Base-by-base conservation (phyloP, 129 eudicot species). In the Apium graveolens region DNA sequence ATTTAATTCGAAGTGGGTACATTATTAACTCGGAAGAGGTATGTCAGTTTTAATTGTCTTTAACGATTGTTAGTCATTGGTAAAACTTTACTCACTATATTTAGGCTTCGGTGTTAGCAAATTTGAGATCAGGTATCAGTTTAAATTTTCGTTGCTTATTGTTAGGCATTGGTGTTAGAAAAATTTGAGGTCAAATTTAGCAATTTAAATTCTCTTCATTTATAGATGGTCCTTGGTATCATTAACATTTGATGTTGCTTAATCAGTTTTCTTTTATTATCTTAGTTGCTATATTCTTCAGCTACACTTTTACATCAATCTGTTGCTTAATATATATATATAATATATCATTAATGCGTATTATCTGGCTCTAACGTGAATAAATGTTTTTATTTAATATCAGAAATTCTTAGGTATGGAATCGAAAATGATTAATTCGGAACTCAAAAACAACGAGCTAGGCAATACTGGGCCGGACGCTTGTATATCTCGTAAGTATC, bases 381-480 rank as follows among this genome's bases (percentile, higher is more conserved):
- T 7, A 65, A 29, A 11, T 29, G 8, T 65, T 10, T 11, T 63
- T 63, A 26, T 27, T 65, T 27, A 65, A 29, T 65, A 12, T 11
- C 71, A 65, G 66, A 24, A 57, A 31, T 65, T 31, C 38, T 65
- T 13, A 31, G 71, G 71, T 13, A 5, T 65, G 71, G 27, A 71
- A 63, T 63, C 29, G 74, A 27, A 72, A 78, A 92, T 92, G 97
- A 82, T 83, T 55, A 88, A 88, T 74, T 80, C 89, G 2, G 90
- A 90, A 84, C 29, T 76, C 32, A 89, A 78, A 26, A 74, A 49
- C 24, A 74, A 49, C 24, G 88, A 82, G 46, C 37, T 62, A 35
- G 82, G 49, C 48, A 39, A 75, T 74, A 86, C 82, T 49, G 83
- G 72, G 41, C 73, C 71, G 16, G 84, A 76, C 60, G 17, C 76